Conservation (phyloP, 202 grass and related monocot genomes). For the Elaeis oleifera region DNA sequence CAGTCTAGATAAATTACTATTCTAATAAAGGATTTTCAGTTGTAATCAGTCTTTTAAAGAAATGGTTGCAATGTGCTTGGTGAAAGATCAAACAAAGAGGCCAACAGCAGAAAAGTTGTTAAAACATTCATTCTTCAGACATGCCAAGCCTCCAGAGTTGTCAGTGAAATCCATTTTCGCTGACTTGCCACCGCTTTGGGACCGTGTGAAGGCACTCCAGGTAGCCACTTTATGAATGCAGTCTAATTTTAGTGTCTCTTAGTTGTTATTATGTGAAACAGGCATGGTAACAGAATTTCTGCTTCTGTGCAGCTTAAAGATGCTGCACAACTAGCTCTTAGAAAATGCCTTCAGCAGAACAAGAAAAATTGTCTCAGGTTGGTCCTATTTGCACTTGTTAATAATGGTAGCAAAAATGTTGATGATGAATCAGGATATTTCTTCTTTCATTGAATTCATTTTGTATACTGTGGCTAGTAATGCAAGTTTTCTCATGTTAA, state of each 20-base stretch:
- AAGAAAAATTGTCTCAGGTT: constrained; percentile 93
- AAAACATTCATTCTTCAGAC: constrained; percentile 98
- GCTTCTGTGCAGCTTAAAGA: constrained; percentile 74
- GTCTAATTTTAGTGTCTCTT: constrained; percentile 18
- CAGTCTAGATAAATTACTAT: constrained; percentile 15
- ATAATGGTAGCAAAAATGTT: too few relatives aligned
- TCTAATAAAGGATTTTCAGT: constrained; percentile 64
- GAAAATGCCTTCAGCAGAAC: constrained; percentile 97
- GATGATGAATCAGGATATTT: too few relatives aligned
- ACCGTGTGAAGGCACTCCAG: constrained; percentile 95
- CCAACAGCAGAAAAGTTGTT: constrained; percentile 89
- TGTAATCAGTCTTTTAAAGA: constrained; percentile 98
- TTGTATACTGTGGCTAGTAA: too few relatives aligned
- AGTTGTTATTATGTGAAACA: constrained; percentile 8
- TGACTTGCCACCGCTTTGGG: constrained; percentile 87
- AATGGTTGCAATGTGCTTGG: constrained; percentile 99
- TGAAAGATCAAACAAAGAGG: constrained; percentile 99
- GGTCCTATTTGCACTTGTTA: not conserved
- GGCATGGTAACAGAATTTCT: not conserved
- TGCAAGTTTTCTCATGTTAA: too few relatives aligned
- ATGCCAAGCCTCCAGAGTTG: constrained; percentile 77
- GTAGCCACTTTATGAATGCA: constrained; percentile 30
- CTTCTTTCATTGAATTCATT: too few relatives aligned
- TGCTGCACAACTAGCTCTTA: constrained; percentile 93
- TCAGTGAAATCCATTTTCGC: constrained; percentile 74